A percentile compares a stretch with the other conserved stretches of the same genome.
These are phyloP conservation scores for Ophiostoma sp. DNA, from an alignment of 2,329 filamentous ascomycete species.

Conservation along the genomic window DNA sequence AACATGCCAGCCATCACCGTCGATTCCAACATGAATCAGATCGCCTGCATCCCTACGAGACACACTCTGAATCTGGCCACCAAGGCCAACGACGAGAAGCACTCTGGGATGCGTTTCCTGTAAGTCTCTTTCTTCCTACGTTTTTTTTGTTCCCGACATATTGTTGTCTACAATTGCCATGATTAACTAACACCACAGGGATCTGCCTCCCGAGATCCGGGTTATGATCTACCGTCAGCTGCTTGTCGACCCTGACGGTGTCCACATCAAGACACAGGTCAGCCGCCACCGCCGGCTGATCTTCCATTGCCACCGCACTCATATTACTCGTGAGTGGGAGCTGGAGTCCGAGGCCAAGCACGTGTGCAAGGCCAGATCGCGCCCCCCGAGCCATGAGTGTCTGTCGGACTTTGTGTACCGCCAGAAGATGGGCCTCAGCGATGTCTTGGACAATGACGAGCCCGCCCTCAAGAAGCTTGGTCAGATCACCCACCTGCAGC, in stretches of 20 bases:
- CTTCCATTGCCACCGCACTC: constrained; percentile 10
- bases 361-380: background rate
- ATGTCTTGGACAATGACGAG: constrained; percentile 2
- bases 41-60: background rate
- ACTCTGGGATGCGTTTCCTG: background rate
- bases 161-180: background rate
- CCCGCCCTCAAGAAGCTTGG: background rate
- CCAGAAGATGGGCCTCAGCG: background rate
- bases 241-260: background rate
- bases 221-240: constrained; percentile 35
- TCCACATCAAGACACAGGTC: constrained; percentile 5
- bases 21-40: background rate
- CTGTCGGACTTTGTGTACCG: constrained; percentile 3
- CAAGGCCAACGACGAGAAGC: background rate
- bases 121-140: background rate
- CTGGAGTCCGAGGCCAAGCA: background rate
- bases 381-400: constrained; percentile 5
- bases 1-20: background rate
- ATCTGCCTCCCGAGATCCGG: constrained; percentile 43
- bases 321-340: background rate
- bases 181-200: constrained; percentile 34
- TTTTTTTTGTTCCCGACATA: background rate
- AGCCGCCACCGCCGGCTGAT: background rate
- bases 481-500: background rate
- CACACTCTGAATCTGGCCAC: background rate